These are phyloP conservation scores for Mallotus japonicus DNA, from an alignment of 441 rosid genomes.

Conservation along the genomic window DNA sequence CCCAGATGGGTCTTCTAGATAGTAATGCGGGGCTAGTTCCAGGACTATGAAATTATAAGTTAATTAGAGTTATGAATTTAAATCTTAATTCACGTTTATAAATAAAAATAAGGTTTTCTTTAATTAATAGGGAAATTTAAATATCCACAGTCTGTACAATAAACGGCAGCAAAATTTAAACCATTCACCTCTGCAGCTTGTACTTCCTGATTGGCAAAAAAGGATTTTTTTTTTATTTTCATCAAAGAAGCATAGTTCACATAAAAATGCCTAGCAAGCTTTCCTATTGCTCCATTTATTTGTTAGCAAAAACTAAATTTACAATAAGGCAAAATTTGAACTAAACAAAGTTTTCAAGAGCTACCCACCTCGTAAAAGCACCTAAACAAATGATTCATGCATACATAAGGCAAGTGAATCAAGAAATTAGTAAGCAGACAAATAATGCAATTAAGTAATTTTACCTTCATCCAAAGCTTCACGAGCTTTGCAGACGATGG, in stretches of 20 bases:
- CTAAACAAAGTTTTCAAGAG: not conserved
- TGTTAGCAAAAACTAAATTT: not conserved
- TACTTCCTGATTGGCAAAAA: too few relatives aligned
- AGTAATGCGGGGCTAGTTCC: too few relatives aligned
- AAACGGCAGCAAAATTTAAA: too few relatives aligned
- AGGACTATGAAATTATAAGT: too few relatives aligned
- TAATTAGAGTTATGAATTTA: too few relatives aligned
- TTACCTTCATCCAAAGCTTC: conserved; percentile 58
- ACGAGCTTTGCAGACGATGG: conserved; percentile 55
- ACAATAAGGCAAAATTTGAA: not conserved
- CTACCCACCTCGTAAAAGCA: not conserved
- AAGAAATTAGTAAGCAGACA: not conserved
- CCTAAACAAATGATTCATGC: too few relatives aligned
- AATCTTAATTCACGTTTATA: too few relatives aligned
- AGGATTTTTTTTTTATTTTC: not conserved
- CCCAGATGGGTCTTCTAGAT: too few relatives aligned
- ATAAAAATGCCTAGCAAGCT: not conserved
- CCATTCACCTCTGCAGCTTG: too few relatives aligned
- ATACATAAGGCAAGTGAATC: not conserved
- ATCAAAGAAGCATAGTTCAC: not conserved
- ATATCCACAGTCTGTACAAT: too few relatives aligned
- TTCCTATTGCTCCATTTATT: not conserved
- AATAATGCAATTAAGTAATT: not conserved
- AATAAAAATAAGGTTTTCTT: too few relatives aligned
- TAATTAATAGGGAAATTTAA: too few relatives aligned